Percentiles rank a stretch among this genome's conserved stretches.
phyloP scores from a whole-genome alignment of 2,329 filamentous ascomycete species.

The Pezizomycotina sp. region DNA sequence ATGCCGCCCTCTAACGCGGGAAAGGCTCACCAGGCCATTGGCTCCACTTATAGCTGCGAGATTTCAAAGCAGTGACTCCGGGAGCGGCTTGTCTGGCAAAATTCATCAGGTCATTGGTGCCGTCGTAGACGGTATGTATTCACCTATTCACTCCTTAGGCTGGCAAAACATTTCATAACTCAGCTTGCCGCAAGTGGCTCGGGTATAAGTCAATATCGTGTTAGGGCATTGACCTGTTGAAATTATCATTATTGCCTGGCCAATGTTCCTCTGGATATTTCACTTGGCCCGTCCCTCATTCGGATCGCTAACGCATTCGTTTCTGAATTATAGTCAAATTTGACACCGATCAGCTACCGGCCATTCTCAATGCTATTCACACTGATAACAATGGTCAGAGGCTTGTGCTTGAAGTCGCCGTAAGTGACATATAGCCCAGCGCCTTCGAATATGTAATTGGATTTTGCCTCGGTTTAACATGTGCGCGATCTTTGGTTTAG shows the following conservation, averaged over 20 bases:
- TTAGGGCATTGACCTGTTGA: too few relatives aligned
- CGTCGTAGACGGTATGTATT: slow-evolving; percentile 81
- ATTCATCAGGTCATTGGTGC: slow-evolving; percentile 85
- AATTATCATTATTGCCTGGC: background rate
- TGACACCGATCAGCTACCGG: slow-evolving; percentile 76
- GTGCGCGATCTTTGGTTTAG: slow-evolving; percentile 33
- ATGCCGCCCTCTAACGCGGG: slow-evolving; percentile 39
- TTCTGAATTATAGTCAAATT: slow-evolving; percentile 48
- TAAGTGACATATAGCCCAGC: slow-evolving; percentile 37
- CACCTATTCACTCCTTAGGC: slow-evolving; percentile 19
- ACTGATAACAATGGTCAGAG: slow-evolving; percentile 84
- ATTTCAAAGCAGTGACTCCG: slow-evolving; percentile 44
- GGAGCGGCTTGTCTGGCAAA: slow-evolving; percentile 39
- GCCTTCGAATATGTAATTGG: background rate
- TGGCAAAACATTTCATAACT: slow-evolving; percentile 17
- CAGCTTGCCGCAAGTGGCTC: too few relatives aligned
- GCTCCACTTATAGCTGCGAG: slow-evolving; percentile 43
- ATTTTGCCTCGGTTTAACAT: slow-evolving; percentile 15
- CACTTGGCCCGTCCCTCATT: background rate
- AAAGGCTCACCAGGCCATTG: slow-evolving; percentile 38
- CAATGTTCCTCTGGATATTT: background rate
- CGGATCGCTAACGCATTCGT: background rate
- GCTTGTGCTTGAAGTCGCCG: slow-evolving; percentile 88
- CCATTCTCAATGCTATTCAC: slow-evolving; percentile 93
- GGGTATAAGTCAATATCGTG: too few relatives aligned